These are phyloP conservation scores for Nothopassalora personata DNA, from an alignment of 2,329 filamentous ascomycete genomes.

Conservation along the genomic window DNA sequence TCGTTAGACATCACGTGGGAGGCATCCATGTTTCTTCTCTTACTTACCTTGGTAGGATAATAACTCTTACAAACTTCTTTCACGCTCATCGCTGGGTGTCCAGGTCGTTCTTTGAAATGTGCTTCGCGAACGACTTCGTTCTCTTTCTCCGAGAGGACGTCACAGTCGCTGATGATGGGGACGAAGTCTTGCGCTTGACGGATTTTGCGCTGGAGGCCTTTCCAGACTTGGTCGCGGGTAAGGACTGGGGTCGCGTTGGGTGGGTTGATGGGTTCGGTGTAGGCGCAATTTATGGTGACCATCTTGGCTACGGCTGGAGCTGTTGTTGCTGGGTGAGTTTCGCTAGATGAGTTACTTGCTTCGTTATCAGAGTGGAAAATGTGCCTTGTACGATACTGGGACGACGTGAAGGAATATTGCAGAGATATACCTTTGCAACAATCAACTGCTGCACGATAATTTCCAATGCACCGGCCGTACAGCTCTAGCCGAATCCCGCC, in stretches of 20 bases:
- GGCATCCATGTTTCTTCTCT: no score
- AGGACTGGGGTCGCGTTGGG: slow-evolving; percentile 34
- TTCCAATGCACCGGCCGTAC: not conserved
- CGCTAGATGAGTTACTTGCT: not conserved
- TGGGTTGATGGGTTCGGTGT: slow-evolving; percentile 44
- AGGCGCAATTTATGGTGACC: slow-evolving; percentile 35
- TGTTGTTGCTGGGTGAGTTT: not conserved
- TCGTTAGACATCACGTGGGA: not conserved
- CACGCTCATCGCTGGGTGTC: slow-evolving; percentile 27
- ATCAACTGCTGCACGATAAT: not conserved
- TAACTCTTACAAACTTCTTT: slow-evolving; percentile 37
- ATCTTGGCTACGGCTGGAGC: not conserved
- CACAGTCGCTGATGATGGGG: slow-evolving; percentile 38
- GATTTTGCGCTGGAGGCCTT: slow-evolving; percentile 44
- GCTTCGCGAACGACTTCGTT: slow-evolving; percentile 35
- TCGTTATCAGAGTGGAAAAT: no score
- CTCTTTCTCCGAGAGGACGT: slow-evolving; percentile 37
- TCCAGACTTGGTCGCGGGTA: slow-evolving; percentile 36
- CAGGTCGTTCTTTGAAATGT: slow-evolving; percentile 35
- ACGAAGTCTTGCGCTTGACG: slow-evolving; percentile 44
- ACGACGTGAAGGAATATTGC: not conserved
- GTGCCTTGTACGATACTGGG: not conserved
- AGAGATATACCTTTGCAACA: not conserved
- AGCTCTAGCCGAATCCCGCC: not conserved
- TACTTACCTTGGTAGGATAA: slow-evolving; percentile 38